Evolutionary conservation across 2,329 filamentous ascomycete species (phyloP).

Genomic region (Mycocentrospora acerina): DNA sequence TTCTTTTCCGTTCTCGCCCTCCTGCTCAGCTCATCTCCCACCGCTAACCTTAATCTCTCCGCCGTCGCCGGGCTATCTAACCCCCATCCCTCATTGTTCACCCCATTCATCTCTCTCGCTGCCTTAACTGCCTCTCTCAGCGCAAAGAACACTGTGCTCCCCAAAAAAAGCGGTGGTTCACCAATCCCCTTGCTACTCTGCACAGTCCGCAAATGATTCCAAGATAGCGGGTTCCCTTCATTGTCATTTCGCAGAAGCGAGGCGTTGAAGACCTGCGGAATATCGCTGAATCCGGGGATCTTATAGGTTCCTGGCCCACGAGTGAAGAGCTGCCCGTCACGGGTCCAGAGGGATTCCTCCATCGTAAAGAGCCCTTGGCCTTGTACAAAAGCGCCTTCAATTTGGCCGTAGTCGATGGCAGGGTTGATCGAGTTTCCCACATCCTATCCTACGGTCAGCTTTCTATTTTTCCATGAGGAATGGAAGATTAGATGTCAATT

Average conservation of each 20-base stretch:
- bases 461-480: neutral
- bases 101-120: slow-evolving; percentile 58
- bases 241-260: slow-evolving; percentile 70
- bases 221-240: slow-evolving; percentile 57
- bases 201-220: slow-evolving; percentile 82
- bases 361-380: slow-evolving; percentile 78
- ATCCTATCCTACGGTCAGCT: slow-evolving; percentile 51
- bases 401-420: slow-evolving; percentile 77
- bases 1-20: slow-evolving; percentile 65
- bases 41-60: slow-evolving; percentile 75
- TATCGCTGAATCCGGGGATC: slow-evolving; percentile 84
- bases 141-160: slow-evolving; percentile 81
- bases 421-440: slow-evolving; percentile 79
- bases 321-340: slow-evolving; percentile 66
- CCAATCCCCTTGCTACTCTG: slow-evolving; percentile 79
- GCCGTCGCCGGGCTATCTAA: slow-evolving; percentile 80
- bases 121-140: slow-evolving; percentile 78
- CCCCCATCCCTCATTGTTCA: slow-evolving; percentile 48
- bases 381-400: slow-evolving; percentile 79
- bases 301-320: slow-evolving; percentile 72
- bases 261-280: slow-evolving; percentile 83
- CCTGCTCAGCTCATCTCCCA: slow-evolving; percentile 77
- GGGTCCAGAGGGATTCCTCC: slow-evolving; percentile 69
- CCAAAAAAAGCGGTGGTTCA: slow-evolving; percentile 74
- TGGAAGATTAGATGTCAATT: neutral